Evolutionary conservation across 306 rosid species (phyloP).

Genomic region (Hylodesmum podocarpum): DNA sequence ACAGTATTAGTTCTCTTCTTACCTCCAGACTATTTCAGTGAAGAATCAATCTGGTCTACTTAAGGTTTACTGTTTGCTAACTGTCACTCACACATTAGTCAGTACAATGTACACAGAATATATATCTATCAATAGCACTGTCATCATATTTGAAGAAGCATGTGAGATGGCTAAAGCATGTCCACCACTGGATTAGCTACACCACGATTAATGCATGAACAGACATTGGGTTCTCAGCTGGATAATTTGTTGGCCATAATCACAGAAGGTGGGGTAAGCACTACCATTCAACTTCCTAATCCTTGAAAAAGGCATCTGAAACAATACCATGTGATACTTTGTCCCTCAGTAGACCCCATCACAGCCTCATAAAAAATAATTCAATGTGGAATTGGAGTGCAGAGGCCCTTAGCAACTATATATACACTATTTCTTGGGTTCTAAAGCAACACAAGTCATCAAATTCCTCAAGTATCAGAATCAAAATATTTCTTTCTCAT

Average conservation of each 20-base stretch:
- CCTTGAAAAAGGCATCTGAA: background rate
- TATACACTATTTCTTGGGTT: background rate
- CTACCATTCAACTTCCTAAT: background rate
- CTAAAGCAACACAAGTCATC: background rate
- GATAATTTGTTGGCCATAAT: background rate
- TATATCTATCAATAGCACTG: background rate
- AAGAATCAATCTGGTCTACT: background rate
- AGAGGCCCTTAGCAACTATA: constrained; percentile 3
- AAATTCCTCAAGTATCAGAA: background rate
- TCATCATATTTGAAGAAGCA: background rate
- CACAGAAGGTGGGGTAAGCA: background rate
- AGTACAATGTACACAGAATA: background rate
- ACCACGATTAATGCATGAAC: background rate
- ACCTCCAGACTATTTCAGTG: background rate
- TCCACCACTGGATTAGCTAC: background rate
- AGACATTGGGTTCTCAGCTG: background rate
- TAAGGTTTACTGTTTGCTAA: background rate
- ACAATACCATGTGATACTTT: constrained; percentile 27
- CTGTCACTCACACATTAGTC: background rate
- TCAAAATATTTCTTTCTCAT: background rate
- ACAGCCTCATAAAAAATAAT: background rate
- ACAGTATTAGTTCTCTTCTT: background rate
- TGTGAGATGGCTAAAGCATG: constrained; percentile 24
- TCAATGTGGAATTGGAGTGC: background rate
- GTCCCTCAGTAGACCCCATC: background rate